phyloP scores from a whole-genome alignment of 306 rosid genomes.

The Sindora glabra region DNA sequence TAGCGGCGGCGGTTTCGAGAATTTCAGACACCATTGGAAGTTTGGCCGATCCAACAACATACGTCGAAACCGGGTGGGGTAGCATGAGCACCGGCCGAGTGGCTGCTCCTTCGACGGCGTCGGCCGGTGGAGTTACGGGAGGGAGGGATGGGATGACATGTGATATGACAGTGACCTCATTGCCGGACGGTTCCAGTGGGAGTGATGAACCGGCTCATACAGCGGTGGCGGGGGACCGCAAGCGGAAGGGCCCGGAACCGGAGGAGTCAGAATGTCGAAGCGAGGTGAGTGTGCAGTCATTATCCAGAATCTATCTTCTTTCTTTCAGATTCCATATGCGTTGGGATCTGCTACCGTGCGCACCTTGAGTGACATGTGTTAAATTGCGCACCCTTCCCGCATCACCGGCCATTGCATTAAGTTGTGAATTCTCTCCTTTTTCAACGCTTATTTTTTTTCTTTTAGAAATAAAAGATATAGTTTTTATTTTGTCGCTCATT shows the following conservation, averaged over 20 bases:
- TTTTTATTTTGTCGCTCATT: no score
- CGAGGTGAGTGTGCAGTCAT: conserved; percentile 73
- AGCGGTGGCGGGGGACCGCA: conserved; percentile 38
- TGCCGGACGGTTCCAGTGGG: conserved; percentile 42
- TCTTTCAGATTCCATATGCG: conserved; percentile 14
- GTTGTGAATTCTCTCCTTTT: no score
- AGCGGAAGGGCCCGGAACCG: conserved; percentile 44
- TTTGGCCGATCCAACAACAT: conserved; percentile 6
- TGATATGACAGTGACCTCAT: conserved; percentile 47
- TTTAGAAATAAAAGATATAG: no score
- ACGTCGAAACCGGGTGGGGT: not conserved
- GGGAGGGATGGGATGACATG: conserved; percentile 25
- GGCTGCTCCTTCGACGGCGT: conserved; percentile 14
- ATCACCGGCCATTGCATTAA: no score
- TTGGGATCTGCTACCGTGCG: conserved; percentile 17
- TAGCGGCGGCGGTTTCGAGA: conserved; percentile 2
- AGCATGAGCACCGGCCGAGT: conserved; percentile 16
- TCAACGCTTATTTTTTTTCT: no score
- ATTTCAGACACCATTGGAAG: conserved; percentile 21
- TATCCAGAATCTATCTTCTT: no score
- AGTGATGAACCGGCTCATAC: conserved; percentile 35
- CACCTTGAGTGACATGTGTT: no score
- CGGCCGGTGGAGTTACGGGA: not conserved
- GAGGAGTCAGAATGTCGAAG: conserved; percentile 45
- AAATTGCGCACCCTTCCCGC: no score